Base-by-base conservation (phyloP, 2,329 filamentous ascomycete genomes). In the Aspergillus sp. region DNA sequence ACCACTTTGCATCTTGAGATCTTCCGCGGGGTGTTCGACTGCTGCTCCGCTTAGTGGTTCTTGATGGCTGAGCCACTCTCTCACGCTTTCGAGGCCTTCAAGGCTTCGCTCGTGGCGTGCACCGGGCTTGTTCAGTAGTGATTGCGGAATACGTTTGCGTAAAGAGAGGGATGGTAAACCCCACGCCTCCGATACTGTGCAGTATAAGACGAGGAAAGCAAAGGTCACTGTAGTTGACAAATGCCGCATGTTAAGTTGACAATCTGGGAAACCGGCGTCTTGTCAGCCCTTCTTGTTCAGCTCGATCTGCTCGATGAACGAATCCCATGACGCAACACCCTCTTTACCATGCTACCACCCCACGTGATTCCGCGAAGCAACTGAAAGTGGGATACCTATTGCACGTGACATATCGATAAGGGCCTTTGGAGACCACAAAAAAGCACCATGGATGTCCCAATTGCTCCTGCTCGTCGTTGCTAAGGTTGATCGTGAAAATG, bases 401-500 rank as follows among this genome's bases (percentile, higher is more conserved):
- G 19, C 64, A 67, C 64, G 62, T 63, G 63, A 66, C 17, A 31
- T 62, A 67, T 66, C 61, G 65, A 67, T 66, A 67, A 67, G 65
- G 62, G 62, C 52, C 53, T 52, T 59, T 19, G 56, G 31, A 14
- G 49, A 49, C 48, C 55, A 56, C 62, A 62, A 60, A 67, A 67
- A 63, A 55, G 64, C 60, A 57, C 62, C 58, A 63, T 60, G 57
- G 62, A 40, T 52, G 54, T 57, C 55, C 57, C 57, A 61, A 65
- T 56, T 48, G 52, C 56, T 46, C 27, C 47, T 31, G 45, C 33
- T 35, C 51, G 33, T 55, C 46, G 19, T 21, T 43, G 33, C 12
- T 33, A 45, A 19, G 51, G 50, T 48, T 44, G 41, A 63, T 64
- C 56, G 58, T 56, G 60, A 77, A 66, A 56, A 80, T 80, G 76